Evolutionary conservation across 1,284 basidiomycete species (phyloP).

Genomic region (Malassezia globosa): DNA sequence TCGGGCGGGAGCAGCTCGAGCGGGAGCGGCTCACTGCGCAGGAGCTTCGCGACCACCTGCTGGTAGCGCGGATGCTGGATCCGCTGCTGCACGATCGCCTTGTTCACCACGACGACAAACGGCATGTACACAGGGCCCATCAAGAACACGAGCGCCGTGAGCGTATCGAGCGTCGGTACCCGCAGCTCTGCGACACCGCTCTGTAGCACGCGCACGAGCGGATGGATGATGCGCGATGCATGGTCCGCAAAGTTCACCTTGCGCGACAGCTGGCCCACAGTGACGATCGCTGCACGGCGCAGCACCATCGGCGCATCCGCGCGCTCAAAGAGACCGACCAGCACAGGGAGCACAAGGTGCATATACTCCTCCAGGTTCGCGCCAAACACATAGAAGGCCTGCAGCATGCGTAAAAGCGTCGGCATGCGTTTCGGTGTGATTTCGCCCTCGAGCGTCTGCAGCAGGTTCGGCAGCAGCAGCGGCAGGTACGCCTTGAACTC

Average conservation of each 20-base stretch:
- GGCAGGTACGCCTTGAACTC: conserved; percentile 98
- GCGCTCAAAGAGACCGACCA: conserved; percentile 82
- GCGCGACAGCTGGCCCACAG: conserved; percentile 77
- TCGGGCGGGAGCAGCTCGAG: conserved; percentile 50
- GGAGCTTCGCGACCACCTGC: conserved; percentile 70
- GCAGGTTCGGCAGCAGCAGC: conserved; percentile 73
- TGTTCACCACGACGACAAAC: conserved; percentile 92
- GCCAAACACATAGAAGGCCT: conserved; percentile 85
- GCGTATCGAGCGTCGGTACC: conserved; percentile 78
- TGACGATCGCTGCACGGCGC: conserved; percentile 78
- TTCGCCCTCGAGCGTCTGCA: conserved; percentile 60
- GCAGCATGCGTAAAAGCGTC: conserved; percentile 81
- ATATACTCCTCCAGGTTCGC: conserved; percentile 95
- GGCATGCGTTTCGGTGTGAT: conserved; percentile 50
- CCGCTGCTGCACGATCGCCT: conserved; percentile 66
- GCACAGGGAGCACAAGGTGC: conserved; percentile 88
- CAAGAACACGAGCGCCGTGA: conserved; percentile 82
- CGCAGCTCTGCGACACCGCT: conserved; percentile 66
- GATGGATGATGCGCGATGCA: conserved; percentile 91
- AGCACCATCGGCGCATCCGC: conserved; percentile 63
- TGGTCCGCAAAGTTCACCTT: conserved; percentile 99
- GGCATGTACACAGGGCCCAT: conserved; percentile 93
- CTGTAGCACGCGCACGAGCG: conserved; percentile 78
- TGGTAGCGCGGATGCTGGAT: conserved; percentile 82
- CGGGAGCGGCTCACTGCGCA: conserved; percentile 82